Evolutionary conservation across 257 asterid species (phyloP), one percentile per base, ranked within the genome.

Genomic region (Nicotiana noctiflora): DNA sequence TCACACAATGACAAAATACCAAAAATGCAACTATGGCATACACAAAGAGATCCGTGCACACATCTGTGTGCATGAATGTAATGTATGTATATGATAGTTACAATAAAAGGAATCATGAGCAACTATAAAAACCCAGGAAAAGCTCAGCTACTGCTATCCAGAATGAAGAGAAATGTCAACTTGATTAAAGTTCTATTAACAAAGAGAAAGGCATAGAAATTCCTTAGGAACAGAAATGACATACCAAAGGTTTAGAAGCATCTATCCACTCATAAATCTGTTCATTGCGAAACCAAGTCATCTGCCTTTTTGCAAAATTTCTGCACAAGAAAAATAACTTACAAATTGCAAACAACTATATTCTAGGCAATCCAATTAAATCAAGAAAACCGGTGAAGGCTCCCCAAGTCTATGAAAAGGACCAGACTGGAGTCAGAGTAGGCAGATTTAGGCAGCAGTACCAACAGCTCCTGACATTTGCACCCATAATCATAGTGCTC

Each of bases 201-300:
- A 77, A 79, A 63, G 72, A 49, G 5, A 63, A 32, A 56, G 51
- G 31, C 52, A 56, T 23, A 18, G 49, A 37, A 76, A 44, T 34
- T 79, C 49, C 46, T 79, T 4, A 63, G 70, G n/a, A 55, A 31
- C 44, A 25, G 64, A 80, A 72, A 53, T 79, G 67, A 63, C 89
- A 51, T 92, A 95, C 99, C 95, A 94, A 68, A 66, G 98, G 97
- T 82, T 88, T 89, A 29, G 98, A 91, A 80, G 98, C 99, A 90
- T 94, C 91, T 76, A 96, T 90, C 99, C 99, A 94, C 55, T 90
- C 93, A 90, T 96, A 96, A 83, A 92, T 88, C 80, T 93, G 93
- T 84, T 96, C 98, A n/a, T 94, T 96, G 53, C 98, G 93, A 79
- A 93, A 96, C 99, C 99, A 96, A 14, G 98, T 92, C 88, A 96